Evolutionary conservation across 805 yeast genomes (phyloP).

Genomic region (Saccharomyces mikatae): DNA sequence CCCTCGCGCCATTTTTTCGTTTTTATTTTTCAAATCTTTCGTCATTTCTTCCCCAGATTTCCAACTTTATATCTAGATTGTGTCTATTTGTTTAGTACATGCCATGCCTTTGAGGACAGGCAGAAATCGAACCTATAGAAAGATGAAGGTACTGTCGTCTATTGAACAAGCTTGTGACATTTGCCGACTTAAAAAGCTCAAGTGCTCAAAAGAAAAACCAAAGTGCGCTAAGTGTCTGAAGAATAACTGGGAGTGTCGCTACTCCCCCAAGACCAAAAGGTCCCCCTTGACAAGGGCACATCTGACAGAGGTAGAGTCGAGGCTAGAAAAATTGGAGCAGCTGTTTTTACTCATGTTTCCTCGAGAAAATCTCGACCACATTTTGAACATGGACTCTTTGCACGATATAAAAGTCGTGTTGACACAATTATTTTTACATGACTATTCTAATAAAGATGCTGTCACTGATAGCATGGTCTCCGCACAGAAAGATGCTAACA

Average conservation of each 20-base stretch:
- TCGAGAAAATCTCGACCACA: constrained; percentile 2
- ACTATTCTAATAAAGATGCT: neutral
- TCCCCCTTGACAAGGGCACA: constrained; percentile 79
- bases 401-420: constrained; percentile 2
- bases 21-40: neutral
- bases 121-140: neutral
- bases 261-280: constrained; percentile 69
- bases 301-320: constrained; percentile 64
- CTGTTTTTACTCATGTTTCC: constrained; percentile 26
- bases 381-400: constrained; percentile 8
- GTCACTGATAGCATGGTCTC: neutral
- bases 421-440: neutral
- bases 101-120: neutral
- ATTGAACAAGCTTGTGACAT: constrained; percentile 53
- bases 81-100: neutral
- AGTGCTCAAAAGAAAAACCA: constrained; percentile 74
- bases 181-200: constrained; percentile 70
- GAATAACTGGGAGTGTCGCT: constrained; percentile 66
- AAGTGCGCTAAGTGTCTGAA: constrained; percentile 65
- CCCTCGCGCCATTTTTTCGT: neutral
- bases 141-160: neutral
- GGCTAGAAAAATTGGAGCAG: constrained; percentile 41
- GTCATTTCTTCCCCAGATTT: neutral
- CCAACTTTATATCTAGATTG: neutral
- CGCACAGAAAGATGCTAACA: neutral